A percentile compares a stretch with the other conserved stretches of the same genome.
These are phyloP conservation scores for Nannochloropsis oceanica DNA, from an alignment of 108 stramenopile genomes.

Conservation along the genomic window DNA sequence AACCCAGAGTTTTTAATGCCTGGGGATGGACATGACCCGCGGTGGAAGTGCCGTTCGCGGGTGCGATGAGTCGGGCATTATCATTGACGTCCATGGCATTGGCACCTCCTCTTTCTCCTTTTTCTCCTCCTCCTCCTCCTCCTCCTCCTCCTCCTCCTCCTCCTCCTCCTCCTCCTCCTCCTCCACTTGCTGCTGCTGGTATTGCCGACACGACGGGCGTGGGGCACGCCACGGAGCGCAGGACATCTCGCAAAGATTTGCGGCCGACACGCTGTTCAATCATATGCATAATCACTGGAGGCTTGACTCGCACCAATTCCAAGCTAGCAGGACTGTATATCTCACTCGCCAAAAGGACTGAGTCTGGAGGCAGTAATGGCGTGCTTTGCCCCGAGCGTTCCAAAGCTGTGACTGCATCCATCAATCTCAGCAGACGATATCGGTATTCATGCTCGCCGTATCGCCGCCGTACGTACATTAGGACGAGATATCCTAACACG, in stretches of 20 bases:
- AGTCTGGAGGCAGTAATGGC: neutral
- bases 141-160: no score
- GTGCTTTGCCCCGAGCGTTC: neutral
- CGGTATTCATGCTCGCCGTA: neutral
- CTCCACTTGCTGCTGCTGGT: no score
- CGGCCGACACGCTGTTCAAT: neutral
- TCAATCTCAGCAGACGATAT: neutral
- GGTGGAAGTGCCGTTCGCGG: neutral
- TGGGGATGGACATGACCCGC: neutral
- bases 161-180: no score
- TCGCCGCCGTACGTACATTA: neutral
- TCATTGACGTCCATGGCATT: no score
- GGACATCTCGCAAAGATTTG: neutral
- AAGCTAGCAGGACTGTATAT: neutral
- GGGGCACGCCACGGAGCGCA: neutral
- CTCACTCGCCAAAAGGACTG: neutral
- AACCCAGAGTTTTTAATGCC: neutral
- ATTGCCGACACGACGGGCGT: neutral
- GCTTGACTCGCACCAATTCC: neutral
- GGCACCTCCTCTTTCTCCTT: no score
- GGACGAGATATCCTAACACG: neutral
- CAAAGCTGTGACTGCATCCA: neutral
- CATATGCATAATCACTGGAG: neutral
- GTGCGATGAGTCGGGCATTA: no score
- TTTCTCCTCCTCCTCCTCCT: no score